Evolutionary conservation across 2,329 filamentous ascomycete genomes (phyloP).

Genomic region (Paecilomyces sp.): DNA sequence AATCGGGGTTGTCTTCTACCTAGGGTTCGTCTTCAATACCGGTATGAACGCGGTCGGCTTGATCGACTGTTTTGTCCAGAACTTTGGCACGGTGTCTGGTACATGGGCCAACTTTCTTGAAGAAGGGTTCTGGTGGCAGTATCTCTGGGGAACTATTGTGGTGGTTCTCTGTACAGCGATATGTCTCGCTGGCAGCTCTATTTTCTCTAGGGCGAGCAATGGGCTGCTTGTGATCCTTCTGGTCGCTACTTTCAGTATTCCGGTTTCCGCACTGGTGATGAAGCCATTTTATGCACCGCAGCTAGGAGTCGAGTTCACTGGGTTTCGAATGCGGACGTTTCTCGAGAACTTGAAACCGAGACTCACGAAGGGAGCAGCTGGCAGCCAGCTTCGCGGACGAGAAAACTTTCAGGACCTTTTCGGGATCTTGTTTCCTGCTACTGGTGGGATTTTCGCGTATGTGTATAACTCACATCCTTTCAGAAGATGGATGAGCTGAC

Average conservation of each 20-base stretch:
- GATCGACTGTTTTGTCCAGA: conserved; percentile 72
- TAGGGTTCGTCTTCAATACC: conserved; percentile 84
- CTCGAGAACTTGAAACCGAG: conserved; percentile 65
- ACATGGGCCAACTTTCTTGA: conserved; percentile 55
- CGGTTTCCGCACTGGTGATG: conserved; percentile 64
- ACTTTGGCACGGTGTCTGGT: conserved; percentile 55
- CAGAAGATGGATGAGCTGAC: conserved; percentile 49
- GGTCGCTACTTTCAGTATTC: conserved; percentile 72
- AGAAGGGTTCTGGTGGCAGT: conserved; percentile 68
- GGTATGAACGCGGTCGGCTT: conserved; percentile 82
- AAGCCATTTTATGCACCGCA: conserved; percentile 58
- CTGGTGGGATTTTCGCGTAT: conserved; percentile 52
- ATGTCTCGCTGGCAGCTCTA: conserved; percentile 70
- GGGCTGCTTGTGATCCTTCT: conserved; percentile 64
- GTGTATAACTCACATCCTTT: conserved; percentile 11
- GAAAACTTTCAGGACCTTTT: conserved; percentile 76
- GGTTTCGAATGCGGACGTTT: conserved; percentile 63
- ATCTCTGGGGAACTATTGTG: conserved; percentile 66
- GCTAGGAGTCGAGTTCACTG: conserved; percentile 68
- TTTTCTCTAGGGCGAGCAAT: conserved; percentile 76
- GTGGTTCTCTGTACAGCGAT: conserved; percentile 65
- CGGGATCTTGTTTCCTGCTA: conserved; percentile 75
- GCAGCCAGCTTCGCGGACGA: conserved; percentile 54
- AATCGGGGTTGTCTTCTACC: conserved; percentile 80
- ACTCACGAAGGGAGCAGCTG: conserved; percentile 55